phyloP scores from a whole-genome alignment of 169 alveolate species.

The Amoebophrya sp. region DNA sequence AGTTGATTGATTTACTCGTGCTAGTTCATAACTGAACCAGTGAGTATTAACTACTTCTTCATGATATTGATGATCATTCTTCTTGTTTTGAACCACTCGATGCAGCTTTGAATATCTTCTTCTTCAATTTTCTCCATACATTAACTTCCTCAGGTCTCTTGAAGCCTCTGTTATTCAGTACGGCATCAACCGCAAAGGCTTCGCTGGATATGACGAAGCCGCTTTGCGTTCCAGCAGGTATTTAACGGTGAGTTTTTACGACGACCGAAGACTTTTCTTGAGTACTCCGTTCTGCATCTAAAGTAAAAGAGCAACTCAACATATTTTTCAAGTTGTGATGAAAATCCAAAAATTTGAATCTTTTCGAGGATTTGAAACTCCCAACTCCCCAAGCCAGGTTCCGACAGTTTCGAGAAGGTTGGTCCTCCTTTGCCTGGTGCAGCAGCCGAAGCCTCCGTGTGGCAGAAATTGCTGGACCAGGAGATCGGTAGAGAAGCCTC shows the following conservation, averaged over 20 bases:
- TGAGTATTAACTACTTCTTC: background rate
- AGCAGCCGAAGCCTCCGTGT: background rate
- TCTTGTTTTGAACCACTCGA: background rate
- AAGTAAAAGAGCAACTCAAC: background rate
- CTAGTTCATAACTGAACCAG: no score
- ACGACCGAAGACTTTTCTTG: no score
- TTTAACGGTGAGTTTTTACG: no score
- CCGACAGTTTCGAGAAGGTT: constrained; percentile 2
- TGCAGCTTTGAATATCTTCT: background rate
- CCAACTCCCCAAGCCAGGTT: no score
- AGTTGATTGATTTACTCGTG: no score
- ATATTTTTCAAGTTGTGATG: background rate
- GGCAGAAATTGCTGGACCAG: background rate
- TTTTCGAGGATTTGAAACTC: background rate
- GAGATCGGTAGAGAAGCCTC: background rate
- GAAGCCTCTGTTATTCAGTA: background rate
- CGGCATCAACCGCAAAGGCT: background rate
- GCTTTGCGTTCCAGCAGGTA: background rate
- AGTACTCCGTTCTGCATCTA: background rate
- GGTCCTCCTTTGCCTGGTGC: background rate
- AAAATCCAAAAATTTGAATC: background rate
- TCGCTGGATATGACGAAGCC: background rate
- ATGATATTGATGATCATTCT: background rate
- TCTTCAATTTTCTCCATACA: no score
- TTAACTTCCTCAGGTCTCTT: no score